phyloP scores from a whole-genome alignment of 305 asterid genomes.

The Caryopteris hybrid region DNA sequence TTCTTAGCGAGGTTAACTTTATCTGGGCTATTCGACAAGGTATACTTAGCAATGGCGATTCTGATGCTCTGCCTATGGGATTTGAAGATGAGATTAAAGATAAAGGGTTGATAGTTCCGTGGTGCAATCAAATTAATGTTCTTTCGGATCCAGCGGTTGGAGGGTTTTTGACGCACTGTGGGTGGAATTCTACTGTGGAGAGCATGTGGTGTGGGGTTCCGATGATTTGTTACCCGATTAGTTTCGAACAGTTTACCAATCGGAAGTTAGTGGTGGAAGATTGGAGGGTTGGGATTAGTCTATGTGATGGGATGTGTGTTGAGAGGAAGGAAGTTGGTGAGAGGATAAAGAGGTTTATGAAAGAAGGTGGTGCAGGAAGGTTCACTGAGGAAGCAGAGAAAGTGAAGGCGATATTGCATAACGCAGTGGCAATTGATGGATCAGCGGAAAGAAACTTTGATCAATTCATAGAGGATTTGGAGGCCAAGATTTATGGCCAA shows the following conservation, averaged over 20 bases:
- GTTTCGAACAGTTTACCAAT: constrained; percentile 40
- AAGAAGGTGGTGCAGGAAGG: constrained; percentile 9
- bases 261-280: constrained; percentile 48
- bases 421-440: not conserved
- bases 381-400: not conserved
- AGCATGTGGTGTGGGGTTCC: too few relatives aligned
- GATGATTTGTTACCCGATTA: too few relatives aligned
- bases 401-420: not conserved
- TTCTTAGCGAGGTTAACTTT: too few relatives aligned
- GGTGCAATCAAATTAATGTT: constrained; percentile 44
- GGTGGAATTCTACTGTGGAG: too few relatives aligned
- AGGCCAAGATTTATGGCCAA: not conserved
- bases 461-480: constrained; percentile 30
- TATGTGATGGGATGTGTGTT: constrained; percentile 23
- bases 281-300: constrained; percentile 47
- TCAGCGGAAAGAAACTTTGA: constrained; percentile 36
- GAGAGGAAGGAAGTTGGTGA: constrained; percentile 31
- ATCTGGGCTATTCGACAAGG: constrained; percentile 51
- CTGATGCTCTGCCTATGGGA: constrained; percentile 34
- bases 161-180: constrained; percentile 43
- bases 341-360: constrained; percentile 27
- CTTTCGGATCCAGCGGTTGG: constrained; percentile 34
- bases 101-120: constrained; percentile 33
- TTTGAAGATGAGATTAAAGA: constrained; percentile 36
- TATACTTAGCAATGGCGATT: too few relatives aligned